These are phyloP conservation scores for Conoideocrella luteorostrata DNA, from an alignment of 2,329 filamentous ascomycete species.

Conservation along the genomic window DNA sequence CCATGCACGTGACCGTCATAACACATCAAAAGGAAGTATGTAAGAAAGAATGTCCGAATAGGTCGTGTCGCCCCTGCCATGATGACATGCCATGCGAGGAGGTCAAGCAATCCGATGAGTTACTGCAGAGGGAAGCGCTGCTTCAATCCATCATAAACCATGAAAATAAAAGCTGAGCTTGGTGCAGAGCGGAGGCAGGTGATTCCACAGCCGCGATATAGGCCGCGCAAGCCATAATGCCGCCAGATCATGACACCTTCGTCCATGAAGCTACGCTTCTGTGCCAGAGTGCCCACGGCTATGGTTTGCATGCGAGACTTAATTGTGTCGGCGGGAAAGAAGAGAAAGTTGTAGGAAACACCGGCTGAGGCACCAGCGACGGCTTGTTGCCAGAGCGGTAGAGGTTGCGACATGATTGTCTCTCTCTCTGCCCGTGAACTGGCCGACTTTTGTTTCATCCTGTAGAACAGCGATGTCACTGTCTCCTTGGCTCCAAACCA, in stretches of 20 bases:
- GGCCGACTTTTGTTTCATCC: constrained; percentile 40
- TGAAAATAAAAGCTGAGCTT: constrained; percentile 97
- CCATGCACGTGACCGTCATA: constrained; percentile 13
- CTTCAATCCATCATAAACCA: constrained; percentile 85
- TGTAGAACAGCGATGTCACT: constrained; percentile 63
- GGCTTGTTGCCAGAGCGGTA: constrained; percentile 83
- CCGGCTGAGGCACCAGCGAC: constrained; percentile 81
- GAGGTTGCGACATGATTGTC: constrained; percentile 39
- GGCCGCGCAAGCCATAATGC: constrained; percentile 71
- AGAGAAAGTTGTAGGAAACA: constrained; percentile 92
- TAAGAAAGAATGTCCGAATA: neutral
- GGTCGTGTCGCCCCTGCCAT: too few species aligned
- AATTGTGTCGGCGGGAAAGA: constrained; percentile 95
- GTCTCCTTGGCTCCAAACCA: constrained; percentile 95
- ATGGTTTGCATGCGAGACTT: constrained; percentile 96
- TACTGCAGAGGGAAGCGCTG: constrained; percentile 50
- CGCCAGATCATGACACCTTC: constrained; percentile 72
- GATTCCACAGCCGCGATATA: constrained; percentile 93
- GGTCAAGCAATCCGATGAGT: too few species aligned
- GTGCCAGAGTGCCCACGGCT: constrained; percentile 52
- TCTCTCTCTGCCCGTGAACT: constrained; percentile 33
- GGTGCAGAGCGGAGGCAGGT: constrained; percentile 83
- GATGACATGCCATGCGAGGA: too few species aligned
- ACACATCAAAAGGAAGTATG: constrained; percentile 8
- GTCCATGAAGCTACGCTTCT: constrained; percentile 61